Evolutionary conservation across 1,284 basidiomycete species (phyloP).

Genomic region (Psilocybe mexicana): DNA sequence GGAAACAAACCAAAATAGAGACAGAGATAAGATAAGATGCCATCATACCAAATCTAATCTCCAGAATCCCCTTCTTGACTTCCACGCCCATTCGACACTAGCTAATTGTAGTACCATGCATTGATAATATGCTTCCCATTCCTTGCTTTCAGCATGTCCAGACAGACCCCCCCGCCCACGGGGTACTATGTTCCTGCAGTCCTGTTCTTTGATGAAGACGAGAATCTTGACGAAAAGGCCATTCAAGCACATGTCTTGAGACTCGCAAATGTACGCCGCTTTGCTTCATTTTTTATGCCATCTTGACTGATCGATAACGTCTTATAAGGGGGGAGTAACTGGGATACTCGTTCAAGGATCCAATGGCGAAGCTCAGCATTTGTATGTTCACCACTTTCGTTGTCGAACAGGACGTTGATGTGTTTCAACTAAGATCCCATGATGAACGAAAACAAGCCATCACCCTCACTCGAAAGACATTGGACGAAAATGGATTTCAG

Average conservation of each 20-base stretch:
- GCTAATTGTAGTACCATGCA: neutral
- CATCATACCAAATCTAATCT: neutral
- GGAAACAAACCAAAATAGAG: slow-evolving; percentile 20
- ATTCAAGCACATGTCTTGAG: slow-evolving; percentile 66
- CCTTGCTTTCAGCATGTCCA: slow-evolving; percentile 12
- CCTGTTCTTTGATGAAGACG: slow-evolving; percentile 65
- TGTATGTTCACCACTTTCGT: slow-evolving; percentile 38
- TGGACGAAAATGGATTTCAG: slow-evolving; percentile 73
- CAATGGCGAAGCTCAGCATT: slow-evolving; percentile 80
- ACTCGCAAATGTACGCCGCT: slow-evolving; percentile 53
- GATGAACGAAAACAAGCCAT: slow-evolving; percentile 63
- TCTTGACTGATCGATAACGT: neutral
- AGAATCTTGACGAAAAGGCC: slow-evolving; percentile 61
- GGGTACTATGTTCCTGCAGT: slow-evolving; percentile 78
- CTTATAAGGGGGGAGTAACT: slow-evolving; percentile 60
- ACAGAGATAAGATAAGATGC: slow-evolving; percentile 8
- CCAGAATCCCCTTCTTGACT: neutral
- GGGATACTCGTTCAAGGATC: slow-evolving; percentile 78
- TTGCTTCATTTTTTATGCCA: slow-evolving; percentile 6
- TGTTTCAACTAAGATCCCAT: slow-evolving; percentile 32
- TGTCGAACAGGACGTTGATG: neutral
- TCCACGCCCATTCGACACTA: neutral
- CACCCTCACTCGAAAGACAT: slow-evolving; percentile 65
- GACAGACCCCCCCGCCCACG: slow-evolving; percentile 48
- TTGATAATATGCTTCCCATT: slow-evolving; percentile 4